phyloP scores from a whole-genome alignment of 2,329 filamentous ascomycete species.

The Chaetomium olivaceum region DNA sequence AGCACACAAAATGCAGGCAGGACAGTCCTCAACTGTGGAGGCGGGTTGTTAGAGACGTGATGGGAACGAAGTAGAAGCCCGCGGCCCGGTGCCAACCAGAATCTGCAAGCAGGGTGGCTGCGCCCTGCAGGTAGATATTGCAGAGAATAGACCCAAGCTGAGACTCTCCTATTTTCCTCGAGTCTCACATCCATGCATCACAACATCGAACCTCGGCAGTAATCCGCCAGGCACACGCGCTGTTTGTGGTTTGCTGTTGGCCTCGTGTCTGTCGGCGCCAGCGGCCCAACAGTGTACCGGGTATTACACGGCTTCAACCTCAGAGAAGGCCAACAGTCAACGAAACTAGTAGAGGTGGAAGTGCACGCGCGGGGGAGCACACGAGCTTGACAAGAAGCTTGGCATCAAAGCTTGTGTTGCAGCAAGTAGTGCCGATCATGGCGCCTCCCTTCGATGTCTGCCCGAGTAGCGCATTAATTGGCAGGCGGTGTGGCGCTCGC shows the following conservation, averaged over 20 bases:
- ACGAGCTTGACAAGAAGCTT: background rate
- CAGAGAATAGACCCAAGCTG: background rate
- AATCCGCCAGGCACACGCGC: background rate
- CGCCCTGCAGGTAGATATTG: background rate
- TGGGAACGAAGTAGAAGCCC: background rate
- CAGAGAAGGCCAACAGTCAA: background rate
- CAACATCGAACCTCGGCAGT: background rate
- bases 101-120: background rate
- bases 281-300: background rate
- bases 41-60: background rate
- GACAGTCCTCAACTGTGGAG: background rate
- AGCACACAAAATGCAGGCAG: background rate
- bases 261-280: background rate
- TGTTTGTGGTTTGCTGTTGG: too few species aligned
- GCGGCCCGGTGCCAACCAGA: background rate
- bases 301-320: background rate
- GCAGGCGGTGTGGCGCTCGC: conserved; percentile 1
- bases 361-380: background rate
- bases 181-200: background rate
- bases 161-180: background rate
- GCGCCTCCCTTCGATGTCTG: background rate
- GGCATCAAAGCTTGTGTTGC: background rate
- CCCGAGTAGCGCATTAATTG: background rate
- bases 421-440: background rate
- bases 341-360: background rate